Base-by-base conservation (phyloP, 1,139 yeast genomes). In the Nakaseomyces sp. region DNA sequence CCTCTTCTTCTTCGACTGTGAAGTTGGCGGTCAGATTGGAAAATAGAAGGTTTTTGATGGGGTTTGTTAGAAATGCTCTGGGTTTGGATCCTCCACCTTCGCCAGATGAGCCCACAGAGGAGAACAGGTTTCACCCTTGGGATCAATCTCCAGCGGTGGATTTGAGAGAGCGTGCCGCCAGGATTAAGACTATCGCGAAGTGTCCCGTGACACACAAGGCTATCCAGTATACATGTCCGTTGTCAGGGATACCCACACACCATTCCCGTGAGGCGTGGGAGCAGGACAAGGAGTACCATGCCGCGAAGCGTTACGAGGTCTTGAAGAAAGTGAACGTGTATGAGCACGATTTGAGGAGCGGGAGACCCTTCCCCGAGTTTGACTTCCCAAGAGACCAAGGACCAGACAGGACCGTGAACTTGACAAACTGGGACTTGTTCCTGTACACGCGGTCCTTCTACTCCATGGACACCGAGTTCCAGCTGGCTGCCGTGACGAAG, bases 391-490 rank as follows among this genome's bases (percentile, higher is more conserved):
- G 77, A 6, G 75, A 71, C 24, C 95, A 86, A 64, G 85, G 81
- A 50, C 71, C 72, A 43, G 97, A 89, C 60, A 81, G 80, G 47
- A 71, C 78, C 50, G 79, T 88, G 48, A 89, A 86, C 63, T 76
- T 89, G 64, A 70, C 80, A 43, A 81, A 76, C 63, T 91, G 98
- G 98, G 97, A 91, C 64, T 72, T 94, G 16, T 91, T 78, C 57
- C 82, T 91, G 62, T 91, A 91, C 65, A 91, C 98, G 0, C 75
- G 98, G 63, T 86, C 84, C 57, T 91, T 87, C 63, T 81, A 79
- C 57, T 89, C 97, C 5, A 89, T 91, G 97, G 95, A 91, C 64
- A 85, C 96, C 10, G 96, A 89, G 63, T 91, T 86, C 68, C 94
- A 89, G 65, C 70, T 89, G 60, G 97, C 98, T 0, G 95, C 95